Conservation (phyloP, 495 filamentous ascomycete species). For the Trichoderma reesei region DNA sequence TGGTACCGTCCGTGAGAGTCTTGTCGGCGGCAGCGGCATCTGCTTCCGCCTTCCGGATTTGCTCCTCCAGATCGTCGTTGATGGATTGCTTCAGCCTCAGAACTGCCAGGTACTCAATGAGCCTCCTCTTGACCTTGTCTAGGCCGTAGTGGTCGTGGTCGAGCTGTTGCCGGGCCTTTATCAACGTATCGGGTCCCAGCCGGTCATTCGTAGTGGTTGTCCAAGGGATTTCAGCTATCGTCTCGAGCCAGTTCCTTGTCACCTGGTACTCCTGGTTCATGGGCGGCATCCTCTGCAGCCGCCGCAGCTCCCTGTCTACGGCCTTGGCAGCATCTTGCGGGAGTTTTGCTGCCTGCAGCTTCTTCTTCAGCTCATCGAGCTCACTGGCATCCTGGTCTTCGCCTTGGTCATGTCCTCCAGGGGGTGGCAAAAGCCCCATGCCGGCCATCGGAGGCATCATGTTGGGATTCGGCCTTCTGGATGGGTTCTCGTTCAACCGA, state of each 20-base stretch:
- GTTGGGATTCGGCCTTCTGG: slow-evolving; percentile 20
- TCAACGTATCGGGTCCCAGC: slow-evolving; percentile 71
- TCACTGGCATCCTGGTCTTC: slow-evolving; percentile 73
- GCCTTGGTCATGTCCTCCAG: slow-evolving; percentile 31
- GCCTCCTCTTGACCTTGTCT: slow-evolving; percentile 92
- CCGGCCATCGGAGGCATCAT: slow-evolving; percentile 43
- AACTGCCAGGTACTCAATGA: slow-evolving; percentile 93
- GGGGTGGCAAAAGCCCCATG: slow-evolving; percentile 34
- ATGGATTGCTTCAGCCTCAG: slow-evolving; percentile 85
- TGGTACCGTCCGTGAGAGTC: slow-evolving; percentile 24
- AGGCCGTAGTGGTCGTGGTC: slow-evolving; percentile 96
- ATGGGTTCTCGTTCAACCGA: slow-evolving; percentile 17
- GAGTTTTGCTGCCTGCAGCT: slow-evolving; percentile 69
- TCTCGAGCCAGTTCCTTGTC: slow-evolving; percentile 89
- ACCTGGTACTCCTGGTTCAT: slow-evolving; percentile 93
- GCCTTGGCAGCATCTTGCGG: slow-evolving; percentile 63
- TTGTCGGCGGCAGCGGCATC: slow-evolving; percentile 35
- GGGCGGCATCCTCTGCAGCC: slow-evolving; percentile 90
- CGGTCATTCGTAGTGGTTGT: slow-evolving; percentile 75
- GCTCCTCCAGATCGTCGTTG: slow-evolving; percentile 67
- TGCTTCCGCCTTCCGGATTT: slow-evolving; percentile 58
- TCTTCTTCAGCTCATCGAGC: slow-evolving; percentile 85
- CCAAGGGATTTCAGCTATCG: slow-evolving; percentile 92
- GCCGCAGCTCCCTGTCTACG: slow-evolving; percentile 77
- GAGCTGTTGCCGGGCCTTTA: slow-evolving; percentile 74